Evolutionary conservation across 768 basidiomycete genomes (phyloP), one percentile per base, ranked within the genome.

Genomic region (Pholiota molesta): DNA sequence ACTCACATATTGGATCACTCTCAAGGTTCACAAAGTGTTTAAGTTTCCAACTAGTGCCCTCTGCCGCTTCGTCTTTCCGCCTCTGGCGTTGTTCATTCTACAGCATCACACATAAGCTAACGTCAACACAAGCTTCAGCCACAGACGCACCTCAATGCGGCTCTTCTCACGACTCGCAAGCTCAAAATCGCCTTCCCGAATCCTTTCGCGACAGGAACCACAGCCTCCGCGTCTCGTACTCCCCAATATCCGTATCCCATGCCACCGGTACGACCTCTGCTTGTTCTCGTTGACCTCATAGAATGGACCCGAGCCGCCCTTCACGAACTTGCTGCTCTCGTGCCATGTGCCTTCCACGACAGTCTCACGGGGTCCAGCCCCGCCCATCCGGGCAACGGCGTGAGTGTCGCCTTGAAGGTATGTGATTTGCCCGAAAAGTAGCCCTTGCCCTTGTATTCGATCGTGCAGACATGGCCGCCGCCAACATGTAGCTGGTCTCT

Each of bases 391-490:
- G 81, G 78, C 44, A 84, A 80, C 11, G 84, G 85, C 0, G 82
- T 72, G n/a, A 94, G 73, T 1, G 81, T 81, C 10, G 97, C 94
- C 74, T 95, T 96, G 86, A 95, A 97, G 3, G 88, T 81, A 78
- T 99, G 97, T 3, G 93, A 87, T 74, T 95, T 96, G 59, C 97
- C 96, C 37, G 87, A 86, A 73, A 98, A 94, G 78, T 96, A 99
- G 28, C 96, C 97, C 71, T 94, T 94, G 74, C 96, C 97, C 72
- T 95, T 94, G 83, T 97, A 99, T 66, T 97, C 94, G 73, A 98
- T 89, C 73, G 83, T 66, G n/a, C 70, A 72, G 58, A 77, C 70
- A 60, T 73, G 74, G 13, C 77, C 75, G 31, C 76, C 78, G 55
- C 83, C 78, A 65, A 79, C 66, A 99, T 97, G 75, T 90, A 85